Evolutionary conservation across 1,284 basidiomycete species (phyloP), one percentile per base, ranked within the genome.

Genomic region (Uromyces viciae-fabae): DNA sequence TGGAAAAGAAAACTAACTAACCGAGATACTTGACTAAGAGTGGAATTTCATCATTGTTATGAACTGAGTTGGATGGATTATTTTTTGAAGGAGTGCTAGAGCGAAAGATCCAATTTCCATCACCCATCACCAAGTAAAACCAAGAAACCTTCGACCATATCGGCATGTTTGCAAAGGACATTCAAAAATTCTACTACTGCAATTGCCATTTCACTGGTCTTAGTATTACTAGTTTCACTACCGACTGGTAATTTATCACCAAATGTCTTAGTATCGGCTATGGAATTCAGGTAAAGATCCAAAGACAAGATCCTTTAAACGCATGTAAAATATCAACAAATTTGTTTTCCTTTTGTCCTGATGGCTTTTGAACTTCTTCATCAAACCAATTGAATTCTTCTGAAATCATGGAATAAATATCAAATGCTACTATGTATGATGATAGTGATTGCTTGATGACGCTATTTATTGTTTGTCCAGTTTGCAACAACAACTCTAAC

Each of bases 31-130:
- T 83, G n/a, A 80, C 40, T n/a, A 83, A 33, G 3, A 64, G 62
- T 25, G 40, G 40, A 28, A 56, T 46, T 81, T 81, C 77, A 81
- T 83, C 83, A 49, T 81, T 82, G 3, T 75, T 66, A 17, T 69
- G 33, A 22, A 28, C 49, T 38, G 43, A 8, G 15, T 56, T 72
- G 25, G 81, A 60, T 36, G 22, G 69, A 43, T 54, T n/a, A n/a
- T n/a, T 42, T 2, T 56, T 72, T 40, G 75, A 78, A 52, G 9
- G 22, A 38, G 28, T 75, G 64, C 52, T 81, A 71, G 25, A 76
- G 82, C 62, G 81, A 73, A 73, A 80, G n/a, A 83, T 82, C 85
- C 85, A 85, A 77, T 85, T 85, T 5, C 85, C 85, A n/a, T n/a
- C n/a, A n/a, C n/a, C n/a, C n/a, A 31, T 84, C 82, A 14, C 85